Evolutionary conservation across 305 asterid genomes (phyloP).

Genomic region (Fraxinus velutina): DNA sequence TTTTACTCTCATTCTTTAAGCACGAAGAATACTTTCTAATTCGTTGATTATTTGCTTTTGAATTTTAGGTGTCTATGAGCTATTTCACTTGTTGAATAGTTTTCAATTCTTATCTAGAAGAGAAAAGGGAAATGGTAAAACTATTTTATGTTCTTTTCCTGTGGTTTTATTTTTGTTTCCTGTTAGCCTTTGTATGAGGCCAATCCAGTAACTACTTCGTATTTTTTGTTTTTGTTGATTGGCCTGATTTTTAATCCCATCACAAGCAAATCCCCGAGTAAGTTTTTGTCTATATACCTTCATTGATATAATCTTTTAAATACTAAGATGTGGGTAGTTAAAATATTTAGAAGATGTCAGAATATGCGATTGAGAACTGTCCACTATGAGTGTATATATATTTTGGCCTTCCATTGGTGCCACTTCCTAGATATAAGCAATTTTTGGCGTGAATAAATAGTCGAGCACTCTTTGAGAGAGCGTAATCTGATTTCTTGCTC

Average conservation of each 20-base stretch:
- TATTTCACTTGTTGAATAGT: background rate
- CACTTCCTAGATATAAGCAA: background rate
- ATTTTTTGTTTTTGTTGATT: background rate
- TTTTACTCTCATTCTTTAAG: slow-evolving; percentile 25
- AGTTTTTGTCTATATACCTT: background rate
- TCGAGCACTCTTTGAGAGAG: background rate
- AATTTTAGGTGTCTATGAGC: background rate
- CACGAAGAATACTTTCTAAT: background rate
- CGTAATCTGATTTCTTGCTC: background rate
- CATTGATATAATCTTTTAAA: background rate
- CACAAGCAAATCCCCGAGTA: background rate
- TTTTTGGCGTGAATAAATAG: background rate
- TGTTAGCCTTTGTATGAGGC: background rate
- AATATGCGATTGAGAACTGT: background rate
- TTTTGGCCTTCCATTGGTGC: background rate
- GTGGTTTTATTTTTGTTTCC: background rate
- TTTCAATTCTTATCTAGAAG: background rate
- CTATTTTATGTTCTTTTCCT: background rate
- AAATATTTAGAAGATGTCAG: background rate
- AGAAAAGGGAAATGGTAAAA: background rate
- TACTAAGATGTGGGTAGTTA: background rate
- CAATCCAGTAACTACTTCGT: background rate
- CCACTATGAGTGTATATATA: background rate
- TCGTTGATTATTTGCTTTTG: background rate
- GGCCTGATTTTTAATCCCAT: background rate